Evolutionary conservation across 768 basidiomycete species (phyloP).

Genomic region (Xerocomellus amylosporus): DNA sequence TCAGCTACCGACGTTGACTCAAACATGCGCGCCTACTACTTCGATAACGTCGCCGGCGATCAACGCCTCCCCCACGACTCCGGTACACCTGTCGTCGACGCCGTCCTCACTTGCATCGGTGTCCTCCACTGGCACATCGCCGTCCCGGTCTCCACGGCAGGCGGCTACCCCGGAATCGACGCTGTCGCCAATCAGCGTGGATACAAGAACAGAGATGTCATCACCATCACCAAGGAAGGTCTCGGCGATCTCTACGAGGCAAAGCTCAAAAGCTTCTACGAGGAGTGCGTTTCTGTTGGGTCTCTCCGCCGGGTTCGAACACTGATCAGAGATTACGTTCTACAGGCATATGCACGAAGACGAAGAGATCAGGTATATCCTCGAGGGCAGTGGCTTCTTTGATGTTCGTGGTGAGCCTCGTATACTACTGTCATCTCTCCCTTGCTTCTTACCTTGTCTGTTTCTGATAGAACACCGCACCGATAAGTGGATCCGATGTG

Average conservation of each 20-base stretch:
- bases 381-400: constrained; percentile 87
- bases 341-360: constrained; percentile 90
- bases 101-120: constrained; percentile 53
- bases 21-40: constrained; percentile 68
- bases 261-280: constrained; percentile 80
- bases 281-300: constrained; percentile 53
- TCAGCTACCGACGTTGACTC: too few species aligned
- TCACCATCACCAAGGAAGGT: constrained; percentile 73
- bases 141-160: constrained; percentile 39
- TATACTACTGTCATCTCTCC: background rate
- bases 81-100: constrained; percentile 48
- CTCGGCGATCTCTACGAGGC: constrained; percentile 81
- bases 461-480: constrained; percentile 54
- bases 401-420: constrained; percentile 75
- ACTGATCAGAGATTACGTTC: background rate
- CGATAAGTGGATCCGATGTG: constrained; percentile 80
- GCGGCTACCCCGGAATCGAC: constrained; percentile 51
- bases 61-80: constrained; percentile 81
- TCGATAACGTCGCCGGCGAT: constrained; percentile 72
- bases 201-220: constrained; percentile 83
- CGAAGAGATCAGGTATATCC: constrained; percentile 90
- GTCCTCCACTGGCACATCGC: constrained; percentile 70
- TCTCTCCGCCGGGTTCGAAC: background rate
- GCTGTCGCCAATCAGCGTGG: constrained; percentile 60
- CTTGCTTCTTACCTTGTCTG: background rate